Conservation (phyloP, 768 basidiomycete genomes). For the Dioszegia crocea region DNA sequence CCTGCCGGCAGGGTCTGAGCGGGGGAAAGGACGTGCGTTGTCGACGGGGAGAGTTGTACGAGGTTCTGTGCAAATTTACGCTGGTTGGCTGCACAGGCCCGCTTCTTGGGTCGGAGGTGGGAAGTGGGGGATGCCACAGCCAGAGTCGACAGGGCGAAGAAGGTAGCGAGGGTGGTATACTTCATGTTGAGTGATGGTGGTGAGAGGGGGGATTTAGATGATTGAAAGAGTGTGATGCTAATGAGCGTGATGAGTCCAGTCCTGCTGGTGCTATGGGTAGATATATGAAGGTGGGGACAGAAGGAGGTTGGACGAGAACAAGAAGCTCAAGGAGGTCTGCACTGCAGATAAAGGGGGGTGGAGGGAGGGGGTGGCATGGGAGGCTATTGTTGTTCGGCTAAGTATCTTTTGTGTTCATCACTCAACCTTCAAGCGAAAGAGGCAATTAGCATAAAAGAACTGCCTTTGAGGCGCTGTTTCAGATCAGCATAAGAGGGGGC, state of each 20-base stretch:
- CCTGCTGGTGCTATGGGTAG: background rate
- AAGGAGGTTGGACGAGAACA: background rate
- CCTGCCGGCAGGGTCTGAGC: background rate
- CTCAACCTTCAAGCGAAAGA: too few species aligned
- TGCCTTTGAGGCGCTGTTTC: background rate
- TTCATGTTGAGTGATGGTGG: slow-evolving; percentile 1
- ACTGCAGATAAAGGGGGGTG: background rate
- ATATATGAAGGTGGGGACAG: background rate
- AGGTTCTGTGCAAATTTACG: background rate
- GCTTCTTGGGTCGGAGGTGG: background rate
- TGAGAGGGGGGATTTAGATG: background rate
- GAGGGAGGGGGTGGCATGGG: background rate
- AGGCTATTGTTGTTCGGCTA: too few species aligned
- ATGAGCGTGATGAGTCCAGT: background rate
- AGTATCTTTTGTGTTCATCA: too few species aligned
- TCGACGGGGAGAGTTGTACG: background rate
- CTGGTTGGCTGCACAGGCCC: background rate
- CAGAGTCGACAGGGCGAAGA: background rate
- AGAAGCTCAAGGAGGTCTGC: background rate
- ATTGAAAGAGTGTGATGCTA: background rate
- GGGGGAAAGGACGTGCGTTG: background rate
- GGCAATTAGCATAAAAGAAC: background rate
- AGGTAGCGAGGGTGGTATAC: background rate
- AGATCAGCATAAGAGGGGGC: background rate
- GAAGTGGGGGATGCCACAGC: background rate